These are phyloP conservation scores for Penicillium sp. DNA, from an alignment of 2,329 filamentous ascomycete species.

Conservation along the genomic window DNA sequence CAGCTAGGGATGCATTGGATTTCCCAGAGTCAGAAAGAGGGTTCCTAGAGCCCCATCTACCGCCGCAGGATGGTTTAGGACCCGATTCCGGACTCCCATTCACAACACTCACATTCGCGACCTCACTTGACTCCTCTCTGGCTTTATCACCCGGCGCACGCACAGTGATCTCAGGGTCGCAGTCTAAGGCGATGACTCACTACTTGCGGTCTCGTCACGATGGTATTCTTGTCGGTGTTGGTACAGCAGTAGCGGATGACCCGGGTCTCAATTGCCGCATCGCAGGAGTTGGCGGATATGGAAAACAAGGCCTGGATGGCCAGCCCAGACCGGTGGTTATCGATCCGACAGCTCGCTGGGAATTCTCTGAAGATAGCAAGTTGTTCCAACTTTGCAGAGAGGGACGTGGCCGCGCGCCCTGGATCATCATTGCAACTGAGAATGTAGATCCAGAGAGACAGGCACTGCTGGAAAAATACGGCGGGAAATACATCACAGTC, in stretches of 20 bases:
- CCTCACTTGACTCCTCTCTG: slow-evolving; percentile 75
- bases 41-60: slow-evolving; percentile 49
- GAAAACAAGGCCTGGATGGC: slow-evolving; percentile 43
- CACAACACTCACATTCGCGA: slow-evolving; percentile 81
- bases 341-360: slow-evolving; percentile 71
- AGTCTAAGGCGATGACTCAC: slow-evolving; percentile 91
- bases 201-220: slow-evolving; percentile 80
- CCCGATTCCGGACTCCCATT: slow-evolving; percentile 38
- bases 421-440: slow-evolving; percentile 52
- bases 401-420: slow-evolving; percentile 67
- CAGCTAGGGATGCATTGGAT: slow-evolving; percentile 28
- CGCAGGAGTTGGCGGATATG: slow-evolving; percentile 53
- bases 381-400: slow-evolving; percentile 61
- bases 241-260: slow-evolving; percentile 79
- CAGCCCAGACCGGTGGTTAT: slow-evolving; percentile 79
- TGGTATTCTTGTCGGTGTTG: slow-evolving; percentile 79
- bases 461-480: slow-evolving; percentile 27
- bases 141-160: slow-evolving; percentile 69
- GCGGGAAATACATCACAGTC: slow-evolving; percentile 33
- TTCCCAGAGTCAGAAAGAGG: slow-evolving; percentile 41
- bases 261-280: slow-evolving; percentile 84
- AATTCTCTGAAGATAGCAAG: slow-evolving; percentile 56
- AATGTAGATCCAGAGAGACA: slow-evolving; percentile 15
- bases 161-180: slow-evolving; percentile 73
- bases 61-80: slow-evolving; percentile 23